Base-by-base conservation (phyloP, 441 rosid genomes). In the Erodium moschatum region DNA sequence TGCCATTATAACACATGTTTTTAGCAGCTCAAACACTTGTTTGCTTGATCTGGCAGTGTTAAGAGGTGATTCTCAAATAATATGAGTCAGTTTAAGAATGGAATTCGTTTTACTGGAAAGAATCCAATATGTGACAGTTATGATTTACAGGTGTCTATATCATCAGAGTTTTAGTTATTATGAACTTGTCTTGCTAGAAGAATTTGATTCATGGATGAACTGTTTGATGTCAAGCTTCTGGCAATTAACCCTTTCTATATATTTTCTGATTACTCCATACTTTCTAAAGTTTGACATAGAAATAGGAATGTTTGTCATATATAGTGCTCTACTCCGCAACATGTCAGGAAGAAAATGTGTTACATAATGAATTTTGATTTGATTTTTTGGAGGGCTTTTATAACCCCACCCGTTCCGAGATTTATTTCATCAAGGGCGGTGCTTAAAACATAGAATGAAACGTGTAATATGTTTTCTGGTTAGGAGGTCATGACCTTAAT, bases 291-390 rank as follows among this genome's bases (percentile, higher is more conserved):
- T 44, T 44, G n/a, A 44, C 50, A 44, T 11, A 10, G 0, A 9
- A 8, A 40, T 40, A 40, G 46, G 46, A 40, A 40, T 40, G 46
- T 40, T 40, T 40, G 44, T 38, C 44, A 31, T 31, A 42, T 42
- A 42, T 8, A 42, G 12, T 42, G 50, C 4, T 12, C 15, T 44
- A 10, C n/a, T 44, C 2, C 4, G 9, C 12, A 40, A 40, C 1
- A 44, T 44, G n/a, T 44, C 50, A 10, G 50, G 50, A 44, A 44
- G 62, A 60, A 68, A 52, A 64, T 76, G 60, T 69, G 67, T 56
- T 24, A 33, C 31, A 33, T 54, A 12, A 50, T 48, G 46, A 6
- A 40, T n/a, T n/a, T n/a, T n/a, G n/a, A n/a, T n/a, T n/a, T n/a
- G n/a, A n/a, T n/a, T n/a, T n/a, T n/a, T n/a, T n/a, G n/a, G n/a